A percentile compares a stretch with the other conserved stretches of the same genome.
These are phyloP conservation scores for Mortierella sp. DNA, from an alignment of 371 early-diverging fungal genomes.

Conservation along the genomic window DNA sequence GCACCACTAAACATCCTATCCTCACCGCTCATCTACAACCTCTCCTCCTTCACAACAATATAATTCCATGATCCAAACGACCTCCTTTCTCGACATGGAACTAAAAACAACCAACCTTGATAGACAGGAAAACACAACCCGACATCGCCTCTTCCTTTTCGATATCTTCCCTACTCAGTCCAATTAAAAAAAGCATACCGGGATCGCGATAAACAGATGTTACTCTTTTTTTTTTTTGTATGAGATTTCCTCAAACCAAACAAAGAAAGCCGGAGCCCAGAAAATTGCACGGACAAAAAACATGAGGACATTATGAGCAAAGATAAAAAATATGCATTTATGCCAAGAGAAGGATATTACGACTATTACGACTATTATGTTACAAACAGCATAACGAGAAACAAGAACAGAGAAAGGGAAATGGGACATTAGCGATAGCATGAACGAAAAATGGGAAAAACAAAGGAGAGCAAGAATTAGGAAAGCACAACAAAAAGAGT, in stretches of 20 bases:
- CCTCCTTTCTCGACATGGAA: background rate
- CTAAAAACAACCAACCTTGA: background rate
- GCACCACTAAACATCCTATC: conserved; percentile 61
- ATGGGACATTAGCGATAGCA: background rate
- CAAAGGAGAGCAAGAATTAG: background rate
- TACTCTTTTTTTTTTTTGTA: background rate
- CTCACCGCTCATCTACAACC: background rate
- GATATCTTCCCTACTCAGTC: background rate
- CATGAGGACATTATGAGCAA: background rate
- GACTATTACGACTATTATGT: background rate
- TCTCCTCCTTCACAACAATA: background rate
- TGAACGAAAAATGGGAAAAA: background rate
- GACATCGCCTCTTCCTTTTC: background rate
- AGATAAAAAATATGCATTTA: background rate
- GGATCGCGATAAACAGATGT: background rate
- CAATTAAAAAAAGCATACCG: conserved; percentile 1
- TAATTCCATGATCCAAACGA: background rate
- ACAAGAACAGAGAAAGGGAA: background rate
- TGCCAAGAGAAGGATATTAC: background rate
- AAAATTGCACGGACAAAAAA: background rate
- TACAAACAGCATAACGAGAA: background rate
- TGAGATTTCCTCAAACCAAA: background rate
- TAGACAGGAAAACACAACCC: background rate
- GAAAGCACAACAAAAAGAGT: background rate
- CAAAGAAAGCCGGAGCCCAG: too few species aligned